Evolutionary conservation across 495 filamentous ascomycete genomes (phyloP).

Genomic region (Penicillium maclennaniae): DNA sequence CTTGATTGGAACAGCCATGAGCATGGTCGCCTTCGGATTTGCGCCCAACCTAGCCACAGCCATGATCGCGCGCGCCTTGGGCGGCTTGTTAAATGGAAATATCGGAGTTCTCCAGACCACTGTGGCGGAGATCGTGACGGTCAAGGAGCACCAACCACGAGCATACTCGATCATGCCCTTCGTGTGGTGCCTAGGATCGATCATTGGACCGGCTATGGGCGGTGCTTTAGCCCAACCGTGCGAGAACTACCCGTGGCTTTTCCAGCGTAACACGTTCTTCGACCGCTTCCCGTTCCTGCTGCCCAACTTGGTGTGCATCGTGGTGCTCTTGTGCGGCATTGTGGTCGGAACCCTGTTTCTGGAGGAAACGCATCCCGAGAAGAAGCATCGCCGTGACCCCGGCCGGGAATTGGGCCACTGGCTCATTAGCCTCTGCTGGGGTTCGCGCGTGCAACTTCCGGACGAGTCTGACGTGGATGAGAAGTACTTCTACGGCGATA

Average conservation of each 20-base stretch:
- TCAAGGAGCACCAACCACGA: slow-evolving; percentile 85
- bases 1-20: slow-evolving; percentile 82
- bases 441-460: slow-evolving; percentile 37
- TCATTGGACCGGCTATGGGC: slow-evolving; percentile 86
- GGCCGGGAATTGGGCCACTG: slow-evolving; percentile 75
- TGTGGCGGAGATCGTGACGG: slow-evolving; percentile 85
- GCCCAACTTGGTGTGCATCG: slow-evolving; percentile 86
- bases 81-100: slow-evolving; percentile 91
- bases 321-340: slow-evolving; percentile 72
- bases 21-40: slow-evolving; percentile 93
- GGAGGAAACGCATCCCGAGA: slow-evolving; percentile 89
- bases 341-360: slow-evolving; percentile 82
- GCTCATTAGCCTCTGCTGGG: slow-evolving; percentile 53
- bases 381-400: slow-evolving; percentile 68
- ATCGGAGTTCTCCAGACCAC: slow-evolving; percentile 95
- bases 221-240: slow-evolving; percentile 86
- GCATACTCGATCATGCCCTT: slow-evolving; percentile 97
- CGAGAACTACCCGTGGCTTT: slow-evolving; percentile 72
- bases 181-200: slow-evolving; percentile 92
- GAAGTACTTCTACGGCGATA: slow-evolving; percentile 50
- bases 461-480: slow-evolving; percentile 33
- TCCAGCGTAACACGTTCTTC: slow-evolving; percentile 69
- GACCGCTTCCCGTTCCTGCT: slow-evolving; percentile 86
- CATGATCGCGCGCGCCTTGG: slow-evolving; percentile 80
- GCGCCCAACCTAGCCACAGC: slow-evolving; percentile 79